Evolutionary conservation across 345 rosid species (phyloP), one percentile per base, ranked within the genome.

Genomic region (Carallia brachiata): DNA sequence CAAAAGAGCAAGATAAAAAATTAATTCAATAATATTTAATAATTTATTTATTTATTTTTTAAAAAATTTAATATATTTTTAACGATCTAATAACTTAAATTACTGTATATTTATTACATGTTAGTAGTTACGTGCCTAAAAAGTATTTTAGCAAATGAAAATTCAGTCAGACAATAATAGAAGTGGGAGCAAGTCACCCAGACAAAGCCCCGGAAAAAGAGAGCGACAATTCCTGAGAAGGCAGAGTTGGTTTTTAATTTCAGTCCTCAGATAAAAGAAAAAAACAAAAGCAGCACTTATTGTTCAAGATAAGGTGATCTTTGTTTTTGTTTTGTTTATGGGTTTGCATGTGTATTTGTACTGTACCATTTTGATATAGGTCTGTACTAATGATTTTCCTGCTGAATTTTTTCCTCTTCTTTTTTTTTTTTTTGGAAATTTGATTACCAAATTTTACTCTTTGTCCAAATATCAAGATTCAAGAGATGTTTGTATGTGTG

Each of bases 101-200:
- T 23, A 23, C 23, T 23, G 23, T 23, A 23, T 23, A 23, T 23
- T 23, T 23, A 23, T 23, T 23, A 23, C 23, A 23, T 23, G 23
- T 23, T 23, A 23, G 23, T 23, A 23, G 23, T 23, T 23, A 23
- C 0, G 23, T 23, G 23, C 23, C 23, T 23, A 23, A 23, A 23
- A 23, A 23, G 23, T 23, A 23, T 23, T 23, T 23, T 23, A 23
- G 23, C 23, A 23, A 23, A 23, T 23, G 23, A 23, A 85, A 74
- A 57, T 28, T 28, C 78, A 63, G 70, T 50, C 74, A 48, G 67
- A 66, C 73, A 83, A 73, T 61, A 63, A 75, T 68, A n/a, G 52
- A 8, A 52, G 18, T n/a, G 52, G 68, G 19, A 19, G 27, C 5
- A 16, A n/a, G 31, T 6, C 19, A 13, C 23, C 61, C 73, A 55